phyloP scores from a whole-genome alignment of 306 rosid genomes.

The Cucurbita maxima region DNA sequence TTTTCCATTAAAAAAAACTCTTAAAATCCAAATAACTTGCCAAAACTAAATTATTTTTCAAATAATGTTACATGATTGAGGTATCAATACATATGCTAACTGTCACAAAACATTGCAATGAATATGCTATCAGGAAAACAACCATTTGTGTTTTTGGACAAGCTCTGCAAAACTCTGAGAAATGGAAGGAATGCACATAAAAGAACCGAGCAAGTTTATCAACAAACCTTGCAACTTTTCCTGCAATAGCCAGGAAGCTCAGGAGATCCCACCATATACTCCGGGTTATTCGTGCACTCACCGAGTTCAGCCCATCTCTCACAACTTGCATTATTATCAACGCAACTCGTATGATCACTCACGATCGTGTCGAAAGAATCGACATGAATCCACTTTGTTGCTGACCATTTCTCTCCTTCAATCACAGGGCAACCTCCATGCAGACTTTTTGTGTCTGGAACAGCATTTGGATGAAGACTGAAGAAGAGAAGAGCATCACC shows the following conservation, averaged over 20 bases:
- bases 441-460: constrained; percentile 71
- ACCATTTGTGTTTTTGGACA: neutral
- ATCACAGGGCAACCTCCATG: constrained; percentile 93
- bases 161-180: neutral
- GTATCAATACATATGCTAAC: neutral
- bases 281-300: constrained; percentile 73
- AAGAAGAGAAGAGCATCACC: constrained; percentile 99
- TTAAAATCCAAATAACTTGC: neutral
- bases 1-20: neutral
- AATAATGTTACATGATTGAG: constrained; percentile 1
- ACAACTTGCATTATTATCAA: constrained; percentile 59
- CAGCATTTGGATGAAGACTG: constrained; percentile 63
- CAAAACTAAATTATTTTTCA: neutral
- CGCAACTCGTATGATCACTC: constrained; percentile 40
- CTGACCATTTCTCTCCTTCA: constrained; percentile 99
- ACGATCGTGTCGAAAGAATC: constrained; percentile 61
- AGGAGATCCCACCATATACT: constrained; percentile 76
- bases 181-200: neutral
- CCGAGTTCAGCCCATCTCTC: constrained; percentile 95
- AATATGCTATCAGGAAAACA: neutral
- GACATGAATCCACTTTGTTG: constrained; percentile 95
- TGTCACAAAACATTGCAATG: neutral
- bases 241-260: constrained; percentile 88
- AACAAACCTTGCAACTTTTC: constrained; percentile 78
- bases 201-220: neutral